A percentile compares a stretch with the other conserved stretches of the same genome.
phyloP scores from a whole-genome alignment of 192 early-diverging fungal genomes.

The Dimargaris verticillata region DNA sequence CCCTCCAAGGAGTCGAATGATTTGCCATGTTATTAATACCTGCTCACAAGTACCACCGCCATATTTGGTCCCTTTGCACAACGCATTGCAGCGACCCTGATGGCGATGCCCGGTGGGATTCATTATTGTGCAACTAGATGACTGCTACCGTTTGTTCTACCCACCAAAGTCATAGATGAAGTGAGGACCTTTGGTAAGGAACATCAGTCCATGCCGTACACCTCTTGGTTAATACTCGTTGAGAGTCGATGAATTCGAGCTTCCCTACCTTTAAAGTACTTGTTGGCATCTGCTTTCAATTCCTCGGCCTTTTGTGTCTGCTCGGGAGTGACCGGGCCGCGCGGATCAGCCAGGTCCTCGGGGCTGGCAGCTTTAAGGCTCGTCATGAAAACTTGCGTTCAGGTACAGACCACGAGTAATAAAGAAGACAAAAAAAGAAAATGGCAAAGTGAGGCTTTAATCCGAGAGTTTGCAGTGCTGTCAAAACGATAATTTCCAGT shows the following conservation, averaged over 20 bases:
- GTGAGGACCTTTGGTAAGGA: neutral
- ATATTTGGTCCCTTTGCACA: neutral
- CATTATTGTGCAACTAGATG: neutral
- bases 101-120: neutral
- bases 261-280: slow-evolving; percentile 5
- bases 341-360: neutral
- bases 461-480: no score
- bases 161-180: neutral
- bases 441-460: no score
- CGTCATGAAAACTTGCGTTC: neutral
- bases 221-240: neutral
- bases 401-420: neutral
- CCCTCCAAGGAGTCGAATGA: neutral
- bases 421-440: no score
- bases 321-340: neutral
- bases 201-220: neutral
- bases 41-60: neutral
- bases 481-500: no score
- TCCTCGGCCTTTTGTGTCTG: neutral
- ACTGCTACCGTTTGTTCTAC: neutral
- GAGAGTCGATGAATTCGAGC: neutral
- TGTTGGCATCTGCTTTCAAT: slow-evolving; percentile 8
- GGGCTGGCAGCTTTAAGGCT: neutral
- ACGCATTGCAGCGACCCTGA: neutral
- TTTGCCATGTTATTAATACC: neutral